A percentile compares a stretch with the other conserved stretches of the same genome.
These are phyloP conservation scores for Entomortierella beljakovae DNA, from an alignment of 192 early-diverging fungal species.

Conservation along the genomic window DNA sequence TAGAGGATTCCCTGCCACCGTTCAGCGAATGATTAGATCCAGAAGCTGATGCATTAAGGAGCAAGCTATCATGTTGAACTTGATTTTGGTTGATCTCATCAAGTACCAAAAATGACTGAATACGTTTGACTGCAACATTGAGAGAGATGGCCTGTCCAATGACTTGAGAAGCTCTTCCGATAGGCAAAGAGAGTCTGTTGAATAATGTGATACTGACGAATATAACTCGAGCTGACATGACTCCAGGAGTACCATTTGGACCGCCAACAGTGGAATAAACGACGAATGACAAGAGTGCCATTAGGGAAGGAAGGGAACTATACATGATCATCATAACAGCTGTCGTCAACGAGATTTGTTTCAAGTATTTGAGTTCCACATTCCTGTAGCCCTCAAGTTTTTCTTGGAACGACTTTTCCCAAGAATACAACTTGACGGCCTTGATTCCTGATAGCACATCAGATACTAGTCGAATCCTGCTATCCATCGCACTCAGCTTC, in stretches of 20 bases:
- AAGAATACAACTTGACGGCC: conserved; percentile 55
- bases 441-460: conserved; percentile 53
- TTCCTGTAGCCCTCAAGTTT: conserved; percentile 10
- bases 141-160: conserved; percentile 10
- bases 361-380: conserved; percentile 15
- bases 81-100: conserved; percentile 25
- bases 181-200: conserved; percentile 11
- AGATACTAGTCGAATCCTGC: conserved; percentile 38
- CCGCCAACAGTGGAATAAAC: conserved; percentile 27
- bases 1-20: not conserved
- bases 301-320: conserved; percentile 41
- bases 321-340: conserved; percentile 51
- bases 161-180: conserved; percentile 24
- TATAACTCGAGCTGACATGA: conserved; percentile 20
- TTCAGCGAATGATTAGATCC: not conserved
- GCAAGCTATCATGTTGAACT: conserved; percentile 11
- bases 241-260: conserved; percentile 1
- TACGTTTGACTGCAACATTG: conserved; percentile 14
- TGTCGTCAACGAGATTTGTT: conserved; percentile 2
- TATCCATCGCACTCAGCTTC: conserved; percentile 54
- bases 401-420: conserved; percentile 19
- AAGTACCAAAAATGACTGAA: conserved; percentile 20
- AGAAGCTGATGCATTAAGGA: not conserved
- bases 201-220: conserved; percentile 36
- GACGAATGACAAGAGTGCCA: conserved; percentile 23